Evolutionary conservation across 257 asterid genomes (phyloP), one percentile per base, ranked within the genome.

Genomic region (Salvia rosmarinus): DNA sequence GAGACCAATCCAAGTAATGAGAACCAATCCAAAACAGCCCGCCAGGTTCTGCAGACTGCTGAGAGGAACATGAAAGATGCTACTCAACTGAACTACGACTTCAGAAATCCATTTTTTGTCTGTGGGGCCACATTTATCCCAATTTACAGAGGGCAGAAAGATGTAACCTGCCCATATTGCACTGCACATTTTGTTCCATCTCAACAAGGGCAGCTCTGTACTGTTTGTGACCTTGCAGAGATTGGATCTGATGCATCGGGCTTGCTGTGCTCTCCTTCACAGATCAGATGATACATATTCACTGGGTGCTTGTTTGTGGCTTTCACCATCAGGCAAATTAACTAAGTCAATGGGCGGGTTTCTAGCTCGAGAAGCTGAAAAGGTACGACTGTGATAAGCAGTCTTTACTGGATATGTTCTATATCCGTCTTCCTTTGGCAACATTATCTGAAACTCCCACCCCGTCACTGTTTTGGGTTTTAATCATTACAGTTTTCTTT

Each of bases 61-160:
- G 98, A 88, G 82, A 90, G 75, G 82, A 85, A 85, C 60, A 84
- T 84, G 96, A 81, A 17, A 43, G 98, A 92, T 77, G 84, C 83
- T 0, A 40, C 85, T 9, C 84, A 85, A 74, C 80, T 92, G 67
- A 88, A 92, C 67, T 92, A 92, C 40, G 96, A 92, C 72, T 90
- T 92, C 63, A 85, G 98, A 78, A 92, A 90, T 61, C 98, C 98
- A 8, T 92, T 92, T 42, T 91, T 92, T 30, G 82, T 88, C 4
- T 92, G 98, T 71, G 98, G 96, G 32, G 95, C 98, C 28, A 90
- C 98, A 3, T 85, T 82, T 58, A 87, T 86, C 54, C 98, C 96
- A 1, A 92, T 92, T 58, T 92, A 92, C 83, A 77, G 91, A 30
- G 98, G 98, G 28, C 98, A 92, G 84, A 90, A 78, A 80, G 90